Evolutionary conservation across 305 asterid genomes (phyloP).

Genomic region (Fraxinus floribunda): DNA sequence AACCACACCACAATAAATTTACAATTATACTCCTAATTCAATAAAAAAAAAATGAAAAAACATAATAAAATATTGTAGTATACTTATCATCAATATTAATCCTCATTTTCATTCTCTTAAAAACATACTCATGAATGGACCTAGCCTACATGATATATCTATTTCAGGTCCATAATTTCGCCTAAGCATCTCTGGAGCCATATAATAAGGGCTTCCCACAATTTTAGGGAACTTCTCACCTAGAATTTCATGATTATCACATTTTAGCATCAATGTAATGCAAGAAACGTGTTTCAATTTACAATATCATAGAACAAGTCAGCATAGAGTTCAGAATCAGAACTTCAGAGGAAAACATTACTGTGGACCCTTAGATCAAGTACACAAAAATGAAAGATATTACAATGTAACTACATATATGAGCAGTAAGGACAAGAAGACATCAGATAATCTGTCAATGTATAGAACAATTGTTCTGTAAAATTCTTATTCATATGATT

Average conservation of each 20-base stretch:
- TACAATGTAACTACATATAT: neutral
- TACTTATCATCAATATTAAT: too few relatives aligned
- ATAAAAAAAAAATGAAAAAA: too few relatives aligned
- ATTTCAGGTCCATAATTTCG: conserved; percentile 91
- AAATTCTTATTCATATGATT: neutral
- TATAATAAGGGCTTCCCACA: conserved; percentile 94
- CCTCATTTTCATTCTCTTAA: too few relatives aligned
- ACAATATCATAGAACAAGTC: neutral
- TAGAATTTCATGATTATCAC: conserved; percentile 26
- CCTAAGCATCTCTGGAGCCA: conserved; percentile 96
- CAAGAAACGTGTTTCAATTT: neutral
- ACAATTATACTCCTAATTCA: too few relatives aligned
- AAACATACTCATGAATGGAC: too few relatives aligned
- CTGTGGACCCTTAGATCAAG: conserved; percentile 10
- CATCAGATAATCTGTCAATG: neutral
- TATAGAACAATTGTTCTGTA: neutral
- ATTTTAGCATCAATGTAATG: neutral
- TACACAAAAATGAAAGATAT: conserved; percentile 1
- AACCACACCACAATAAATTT: too few relatives aligned
- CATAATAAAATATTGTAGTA: too few relatives aligned
- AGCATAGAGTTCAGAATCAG: conserved; percentile 5
- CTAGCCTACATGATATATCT: conserved; percentile 43
- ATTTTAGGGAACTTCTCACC: conserved; percentile 91
- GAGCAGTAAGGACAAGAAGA: neutral
- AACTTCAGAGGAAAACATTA: conserved; percentile 6